These are phyloP conservation scores for Aspergillus brunneoviolaceus DNA, from an alignment of 2,329 filamentous ascomycete genomes.

Conservation along the genomic window DNA sequence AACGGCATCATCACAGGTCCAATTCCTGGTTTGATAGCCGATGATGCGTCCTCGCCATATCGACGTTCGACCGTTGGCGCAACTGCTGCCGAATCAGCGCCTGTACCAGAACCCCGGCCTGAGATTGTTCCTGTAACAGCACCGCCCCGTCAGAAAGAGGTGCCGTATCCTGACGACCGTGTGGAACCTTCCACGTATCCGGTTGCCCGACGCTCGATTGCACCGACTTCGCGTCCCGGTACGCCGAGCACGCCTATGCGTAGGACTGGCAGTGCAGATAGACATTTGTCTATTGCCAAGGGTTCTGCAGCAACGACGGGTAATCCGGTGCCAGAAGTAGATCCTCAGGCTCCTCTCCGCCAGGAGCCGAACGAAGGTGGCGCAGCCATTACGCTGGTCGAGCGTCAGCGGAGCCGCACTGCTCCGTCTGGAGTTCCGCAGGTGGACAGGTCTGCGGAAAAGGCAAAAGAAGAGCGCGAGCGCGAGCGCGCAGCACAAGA, in stretches of 20 bases:
- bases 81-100: conserved; percentile 11
- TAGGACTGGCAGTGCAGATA: conserved; percentile 36
- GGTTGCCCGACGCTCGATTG: conserved; percentile 40
- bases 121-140: conserved; percentile 15
- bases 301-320: conserved; percentile 28
- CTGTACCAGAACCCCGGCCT: conserved; percentile 21
- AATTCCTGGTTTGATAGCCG: conserved; percentile 78
- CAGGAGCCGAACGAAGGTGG: conserved; percentile 39
- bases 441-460: conserved; percentile 36
- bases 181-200: conserved; percentile 25
- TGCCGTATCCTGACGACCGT: conserved; percentile 20
- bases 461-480: conserved; percentile 48
- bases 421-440: conserved; percentile 49
- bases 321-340: conserved; percentile 29
- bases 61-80: conserved; percentile 22
- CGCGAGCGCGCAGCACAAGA: conserved; percentile 75
- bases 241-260: conserved; percentile 34
- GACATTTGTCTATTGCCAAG: conserved; percentile 25
- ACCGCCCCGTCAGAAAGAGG: conserved; percentile 24
- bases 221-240: conserved; percentile 27
- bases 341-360: conserved; percentile 42
- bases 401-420: conserved; percentile 61
- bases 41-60: conserved; percentile 58
- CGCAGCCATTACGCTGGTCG: conserved; percentile 47
- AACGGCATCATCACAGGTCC: conserved; percentile 69